Evolutionary conservation across 257 asterid genomes (phyloP), one percentile per base, ranked within the genome.

Genomic region (Fraxinus quadrangulata): DNA sequence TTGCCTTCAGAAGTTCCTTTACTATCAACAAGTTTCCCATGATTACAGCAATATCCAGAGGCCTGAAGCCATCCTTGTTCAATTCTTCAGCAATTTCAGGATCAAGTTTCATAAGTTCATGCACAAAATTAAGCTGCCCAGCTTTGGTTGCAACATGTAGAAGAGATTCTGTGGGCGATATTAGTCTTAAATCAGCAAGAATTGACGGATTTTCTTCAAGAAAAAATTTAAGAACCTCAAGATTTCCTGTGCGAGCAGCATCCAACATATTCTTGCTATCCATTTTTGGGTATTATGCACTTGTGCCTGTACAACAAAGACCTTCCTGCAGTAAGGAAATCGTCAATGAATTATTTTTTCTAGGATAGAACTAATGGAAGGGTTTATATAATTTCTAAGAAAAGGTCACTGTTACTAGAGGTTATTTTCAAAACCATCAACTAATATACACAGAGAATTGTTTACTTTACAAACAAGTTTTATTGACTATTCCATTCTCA

Each of bases 121-220:
- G 54, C 37, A 59, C 74, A 76, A 81, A 73, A 59, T 42, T 26
- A n/a, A 73, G 76, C 63, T 77, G 85, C 9, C 82, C 69, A 17
- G 69, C 68, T 34, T 81, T 81, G 3, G 77, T 81, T 63, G 84
- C 84, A 4, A 76, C 63, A 17, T 77, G 81, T 21, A 81, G 81
- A 54, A 74, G 70, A 3, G 81, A 77, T 56, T 81, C 79, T 2
- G 16, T 6, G 0, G 70, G 75, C 47, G 76, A 39, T 42, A 42
- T 13, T 42, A 42, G 51, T 11, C 51, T 42, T 42, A 42, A 11
- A 42, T 42, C 51, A 12, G 51, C 51, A 42, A 42, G 51, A 42
- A 42, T 42, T 42, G 51, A 42, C 5, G 51, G 51, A 14, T 42
- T 42, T 12, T 42, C 17, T 11, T 42, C 17, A 42, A 42, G 51